Evolutionary conservation across 2,329 filamentous ascomycete species (phyloP), one percentile per base, ranked within the genome.

Genomic region (Fusarium avenaceum): DNA sequence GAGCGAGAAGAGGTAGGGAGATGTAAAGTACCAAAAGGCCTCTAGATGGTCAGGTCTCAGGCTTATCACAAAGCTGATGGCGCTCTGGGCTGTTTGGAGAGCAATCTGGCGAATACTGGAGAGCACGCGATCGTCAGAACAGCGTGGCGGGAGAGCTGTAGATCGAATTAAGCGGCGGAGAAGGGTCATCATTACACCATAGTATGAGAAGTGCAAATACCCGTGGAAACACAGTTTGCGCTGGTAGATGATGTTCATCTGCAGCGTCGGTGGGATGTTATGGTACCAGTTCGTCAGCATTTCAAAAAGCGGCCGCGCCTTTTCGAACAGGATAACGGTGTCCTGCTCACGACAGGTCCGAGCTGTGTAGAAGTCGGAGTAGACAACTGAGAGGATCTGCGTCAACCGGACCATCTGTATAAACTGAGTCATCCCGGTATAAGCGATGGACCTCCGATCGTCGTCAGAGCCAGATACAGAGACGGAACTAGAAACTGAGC

Each of bases 201-300:
- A 80, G 71, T 84, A 84, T 13, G 81, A 82, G 20, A 84, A 77
- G 55, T 83, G 80, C 14, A 84, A 72, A 38, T 80, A 81, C 6
- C 81, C 75, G 40, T 76, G 75, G 50, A 76, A 77, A 46, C 77
- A 81, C n/a, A 83, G 69, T 64, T 81, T 81, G 58, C 80, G 74
- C 44, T 80, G 76, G 58, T 79, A 78, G 4, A 76, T 75, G 14
- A 80, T 70, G 50, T 83, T 80, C 73, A 85, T 80, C 48, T 83
- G 80, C 19, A 84, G 76, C 44, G 77, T 78, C 11, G 81, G 76
- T 0, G 83, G 83, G 9, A 85, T 75, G 26, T 68, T 78, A 26
- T 80, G 76, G 51, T 81, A 83, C 84, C 84, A 86, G 47, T 78
- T 77, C 32, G 81, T 82, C n/a, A 86, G 72, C 40, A 77, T 78